Base-by-base conservation (phyloP, 1,284 basidiomycete genomes). In the Microbotryum violaceum region DNA sequence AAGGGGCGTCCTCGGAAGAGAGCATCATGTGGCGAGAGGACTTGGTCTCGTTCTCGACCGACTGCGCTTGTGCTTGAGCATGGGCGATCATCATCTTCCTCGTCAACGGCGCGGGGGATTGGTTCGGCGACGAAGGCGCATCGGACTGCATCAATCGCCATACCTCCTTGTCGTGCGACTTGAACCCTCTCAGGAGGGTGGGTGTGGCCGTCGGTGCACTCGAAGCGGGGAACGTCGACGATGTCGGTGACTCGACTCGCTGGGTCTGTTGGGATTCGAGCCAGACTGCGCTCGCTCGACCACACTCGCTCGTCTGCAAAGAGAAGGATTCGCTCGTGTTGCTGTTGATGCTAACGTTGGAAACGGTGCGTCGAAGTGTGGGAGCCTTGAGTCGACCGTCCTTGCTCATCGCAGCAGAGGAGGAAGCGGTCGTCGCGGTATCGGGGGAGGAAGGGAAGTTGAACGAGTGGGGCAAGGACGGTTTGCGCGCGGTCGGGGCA, bases 401-500 rank as follows among this genome's bases (percentile, higher is more conserved):
- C 16, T 46, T 16, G 16, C 49, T 12, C 20, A 27, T 4, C 27
- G 53, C 48, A 44, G 37, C n/a, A 47, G 33, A 2, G 37, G 37
- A 37, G 37, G 37, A 42, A 16, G 42, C 46, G 4, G 33, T 50
- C 12, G 31, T 25, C 20, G 54, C 14, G 25, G 31, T n/a, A 6
- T 25, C 31, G 10, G 67, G 67, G 8, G 61, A 63, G 12, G 63
- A 58, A 16, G 67, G 67, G 45, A 67, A 69, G 14, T 58, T 60
- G 59, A 69, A 69, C 16, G 57, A 44, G 54, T 69, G 65, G 25
- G 63, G 49, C 8, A 69, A 57, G 20, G 61, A 61, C 2, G 67
- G 63, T 16, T 61, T 65, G 8, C 67, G 63, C 16, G 67, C 67
- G 29, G 67, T 50, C n/a, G 65, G 65, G 8, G 67, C 67, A 59